Evolutionary conservation across 805 yeast genomes (phyloP).

Genomic region (Candida pseudoglaebosa): DNA sequence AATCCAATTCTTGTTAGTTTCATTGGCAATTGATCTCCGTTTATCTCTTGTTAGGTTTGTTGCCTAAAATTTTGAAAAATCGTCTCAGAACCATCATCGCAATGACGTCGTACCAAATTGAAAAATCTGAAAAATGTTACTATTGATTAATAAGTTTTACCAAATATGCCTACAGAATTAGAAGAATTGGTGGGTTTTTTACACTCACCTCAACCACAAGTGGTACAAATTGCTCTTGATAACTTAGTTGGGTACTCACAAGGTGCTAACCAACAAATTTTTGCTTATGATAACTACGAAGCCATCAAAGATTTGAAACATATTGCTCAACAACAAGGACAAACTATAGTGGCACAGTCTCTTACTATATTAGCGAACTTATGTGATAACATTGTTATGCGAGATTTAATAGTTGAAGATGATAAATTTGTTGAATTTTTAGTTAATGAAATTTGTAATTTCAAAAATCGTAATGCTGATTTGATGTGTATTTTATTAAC

Average conservation of each 20-base stretch:
- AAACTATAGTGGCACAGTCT: constrained; percentile 58
- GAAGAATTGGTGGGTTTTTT: constrained; percentile 69
- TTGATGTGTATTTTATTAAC: constrained; percentile 79
- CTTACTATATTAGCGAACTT: constrained; percentile 78
- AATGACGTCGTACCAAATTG: constrained; percentile 3
- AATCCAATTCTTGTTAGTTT: too few species aligned
- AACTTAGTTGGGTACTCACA: constrained; percentile 78
- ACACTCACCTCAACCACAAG: constrained; percentile 76
- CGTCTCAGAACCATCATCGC: constrained; percentile 2
- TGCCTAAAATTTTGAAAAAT: not conserved
- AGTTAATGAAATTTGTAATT: constrained; percentile 46
- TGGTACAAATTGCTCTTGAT: constrained; percentile 79
- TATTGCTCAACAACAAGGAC: constrained; percentile 51
- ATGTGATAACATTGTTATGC: constrained; percentile 64
- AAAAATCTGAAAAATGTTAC: constrained; percentile 2
- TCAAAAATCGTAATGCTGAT: constrained; percentile 67
- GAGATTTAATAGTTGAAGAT: constrained; percentile 66
- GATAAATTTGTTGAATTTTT: constrained; percentile 48
- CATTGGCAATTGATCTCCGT: too few species aligned
- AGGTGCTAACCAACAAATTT: constrained; percentile 62
- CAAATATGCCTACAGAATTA: constrained; percentile 40
- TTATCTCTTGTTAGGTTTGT: too few species aligned
- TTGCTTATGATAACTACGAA: constrained; percentile 63
- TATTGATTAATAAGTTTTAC: not conserved
- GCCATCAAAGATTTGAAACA: constrained; percentile 71